phyloP scores from a whole-genome alignment of 192 early-diverging fungal genomes.

The Chytriomyces confervae region DNA sequence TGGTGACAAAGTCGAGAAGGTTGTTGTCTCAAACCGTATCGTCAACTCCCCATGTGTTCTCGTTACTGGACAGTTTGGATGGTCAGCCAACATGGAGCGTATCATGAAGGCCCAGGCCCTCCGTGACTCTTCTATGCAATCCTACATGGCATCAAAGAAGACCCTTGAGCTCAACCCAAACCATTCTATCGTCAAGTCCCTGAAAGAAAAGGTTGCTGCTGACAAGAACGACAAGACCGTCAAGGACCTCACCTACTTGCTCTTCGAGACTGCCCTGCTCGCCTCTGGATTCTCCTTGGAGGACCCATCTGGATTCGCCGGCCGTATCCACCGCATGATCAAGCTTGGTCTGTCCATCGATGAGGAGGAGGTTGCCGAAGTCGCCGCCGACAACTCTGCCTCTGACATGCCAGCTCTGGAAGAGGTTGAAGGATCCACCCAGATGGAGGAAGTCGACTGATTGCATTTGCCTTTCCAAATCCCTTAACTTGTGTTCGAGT shows the following conservation, averaged over 20 bases:
- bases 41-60: conserved; percentile 97
- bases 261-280: conserved; percentile 95
- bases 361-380: conserved; percentile 67
- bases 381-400: conserved; percentile 39
- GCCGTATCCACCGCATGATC: conserved; percentile 99
- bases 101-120: conserved; percentile 99
- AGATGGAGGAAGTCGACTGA: conserved; percentile 72
- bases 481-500: no score
- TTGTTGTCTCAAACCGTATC: conserved; percentile 93
- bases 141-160: conserved; percentile 99
- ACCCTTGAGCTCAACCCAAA: conserved; percentile 97
- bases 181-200: conserved; percentile 93
- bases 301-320: conserved; percentile 89
- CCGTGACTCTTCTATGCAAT: conserved; percentile 96
- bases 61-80: conserved; percentile 98
- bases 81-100: conserved; percentile 99
- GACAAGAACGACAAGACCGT: conserved; percentile 99
- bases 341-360: conserved; percentile 97
- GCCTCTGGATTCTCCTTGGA: conserved; percentile 98
- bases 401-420: conserved; percentile 68
- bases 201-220: conserved; percentile 89
- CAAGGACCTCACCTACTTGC: conserved; percentile 91
- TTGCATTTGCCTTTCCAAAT: conserved; percentile 1
- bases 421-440: conserved; percentile 56
- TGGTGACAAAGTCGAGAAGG: conserved; percentile 97